These are phyloP conservation scores for Fagus crenata DNA, from an alignment of 306 rosid species.

Conservation along the genomic window DNA sequence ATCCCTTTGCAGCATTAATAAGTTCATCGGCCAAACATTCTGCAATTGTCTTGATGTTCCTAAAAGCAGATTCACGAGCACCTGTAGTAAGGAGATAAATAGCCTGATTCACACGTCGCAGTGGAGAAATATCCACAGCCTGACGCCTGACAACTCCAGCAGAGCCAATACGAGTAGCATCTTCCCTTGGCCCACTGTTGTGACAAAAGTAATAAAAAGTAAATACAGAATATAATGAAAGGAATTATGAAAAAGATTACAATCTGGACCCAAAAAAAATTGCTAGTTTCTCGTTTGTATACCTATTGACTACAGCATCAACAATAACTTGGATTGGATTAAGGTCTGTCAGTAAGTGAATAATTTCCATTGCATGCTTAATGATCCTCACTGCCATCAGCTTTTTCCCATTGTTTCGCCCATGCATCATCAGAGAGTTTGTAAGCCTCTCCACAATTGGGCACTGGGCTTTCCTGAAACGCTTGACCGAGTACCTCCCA, in stretches of 20 bases:
- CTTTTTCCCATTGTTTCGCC: slow-evolving; percentile 39
- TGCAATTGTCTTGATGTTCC: slow-evolving; percentile 51
- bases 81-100: slow-evolving; percentile 55
- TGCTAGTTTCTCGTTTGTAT: not conserved
- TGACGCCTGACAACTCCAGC: slow-evolving; percentile 63
- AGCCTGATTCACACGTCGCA: slow-evolving; percentile 55
- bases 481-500: slow-evolving; percentile 42
- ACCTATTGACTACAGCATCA: slow-evolving; percentile 40
- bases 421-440: slow-evolving; percentile 43
- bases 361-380: slow-evolving; percentile 41
- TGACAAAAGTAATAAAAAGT: not conserved
- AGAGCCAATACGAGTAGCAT: slow-evolving; percentile 59
- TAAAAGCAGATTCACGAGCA: slow-evolving; percentile 54
- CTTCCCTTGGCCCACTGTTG: slow-evolving; percentile 60
- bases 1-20: slow-evolving; percentile 58
- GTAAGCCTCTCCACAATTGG: slow-evolving; percentile 44
- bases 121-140: slow-evolving; percentile 57
- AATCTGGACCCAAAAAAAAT: not conserved
- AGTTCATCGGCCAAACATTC: slow-evolving; percentile 60
- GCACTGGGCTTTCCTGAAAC: slow-evolving; percentile 41
- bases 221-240: not conserved
- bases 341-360: slow-evolving; percentile 39
- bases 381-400: slow-evolving; percentile 38
- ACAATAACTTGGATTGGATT: slow-evolving; percentile 41
- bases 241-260: not conserved